A percentile compares a stretch with the other conserved stretches of the same genome.
Evolutionary conservation across 257 asterid genomes (phyloP).

Genomic region (Rubia yunnanensis): DNA sequence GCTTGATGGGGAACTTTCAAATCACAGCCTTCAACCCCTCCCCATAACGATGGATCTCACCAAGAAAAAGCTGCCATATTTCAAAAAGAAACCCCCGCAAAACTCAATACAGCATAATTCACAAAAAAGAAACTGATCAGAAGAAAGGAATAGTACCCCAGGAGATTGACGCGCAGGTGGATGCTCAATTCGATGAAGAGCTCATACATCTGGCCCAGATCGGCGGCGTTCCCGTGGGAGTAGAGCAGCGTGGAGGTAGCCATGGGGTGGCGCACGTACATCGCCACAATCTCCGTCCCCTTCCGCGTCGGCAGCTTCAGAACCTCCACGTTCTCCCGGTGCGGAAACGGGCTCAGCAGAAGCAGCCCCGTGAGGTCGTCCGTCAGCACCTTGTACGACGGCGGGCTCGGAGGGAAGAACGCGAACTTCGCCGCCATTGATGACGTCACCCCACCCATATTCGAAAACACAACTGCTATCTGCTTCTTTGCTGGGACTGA

Average conservation of each 20-base stretch:
- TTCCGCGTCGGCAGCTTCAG: conserved; percentile 72
- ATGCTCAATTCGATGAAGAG: conserved; percentile 84
- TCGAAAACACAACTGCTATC: neutral
- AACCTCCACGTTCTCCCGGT: conserved; percentile 87
- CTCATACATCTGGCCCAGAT: conserved; percentile 97
- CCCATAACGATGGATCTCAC: neutral
- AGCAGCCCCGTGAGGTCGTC: conserved; percentile 72
- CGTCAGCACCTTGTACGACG: conserved; percentile 72
- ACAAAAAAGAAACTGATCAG: neutral
- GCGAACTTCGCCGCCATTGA: conserved; percentile 99
- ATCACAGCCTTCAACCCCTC: neutral
- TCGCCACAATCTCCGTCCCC: conserved; percentile 79
- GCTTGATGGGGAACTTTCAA: neutral
- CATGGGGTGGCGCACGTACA: conserved; percentile 82
- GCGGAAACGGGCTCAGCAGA: conserved; percentile 73
- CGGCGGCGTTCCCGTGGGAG: conserved; percentile 98
- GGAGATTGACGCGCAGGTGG: conserved; percentile 83
- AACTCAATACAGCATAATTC: neutral
- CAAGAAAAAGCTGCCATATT: neutral
- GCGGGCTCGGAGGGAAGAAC: conserved; percentile 92
- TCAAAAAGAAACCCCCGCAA: neutral
- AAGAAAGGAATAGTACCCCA: conserved; percentile 46
- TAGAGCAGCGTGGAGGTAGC: conserved; percentile 75
- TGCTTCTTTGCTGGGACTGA: neutral
- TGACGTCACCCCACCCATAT: conserved; percentile 95